Base-by-base conservation (phyloP, 2,329 filamentous ascomycete genomes). In the Nothopassalora personata region DNA sequence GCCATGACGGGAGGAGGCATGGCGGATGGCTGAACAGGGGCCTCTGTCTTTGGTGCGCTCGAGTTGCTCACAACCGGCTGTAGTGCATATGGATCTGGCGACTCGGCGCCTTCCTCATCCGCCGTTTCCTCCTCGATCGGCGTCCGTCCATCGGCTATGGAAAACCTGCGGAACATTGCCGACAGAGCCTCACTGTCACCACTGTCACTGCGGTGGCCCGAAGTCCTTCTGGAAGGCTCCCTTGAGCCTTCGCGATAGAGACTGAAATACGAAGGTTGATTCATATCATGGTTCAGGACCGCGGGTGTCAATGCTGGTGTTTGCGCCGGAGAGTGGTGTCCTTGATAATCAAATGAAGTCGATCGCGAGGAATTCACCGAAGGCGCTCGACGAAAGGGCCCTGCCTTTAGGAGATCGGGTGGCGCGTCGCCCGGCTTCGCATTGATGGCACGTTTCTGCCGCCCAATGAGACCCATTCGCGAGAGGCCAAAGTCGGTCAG, bases 401-500 rank as follows among this genome's bases (percentile, higher is more conserved):
- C 92, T 68, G 94, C 87, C 72, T 96, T 97, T 47, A 97, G 82
- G 11, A 99, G 79, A 76, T 99, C 95, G 0, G 94, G 94, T 0
- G 87, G 91, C n/a, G 88, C 86, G 64, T 99, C 93, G 33, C 86
- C 85, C 30, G 86, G 71, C 82, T 85, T 83, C 77, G 83, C 86
- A 71, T 88, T 94, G 51, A 97, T 80, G 23, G 93, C 91, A 68
- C 94, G 86, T 78, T 99, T 97, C 76, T 99, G 94, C 68, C 94
- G 89, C 60, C 94, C 94, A 61, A 99, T 89, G 63, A 99, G 80
- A 72, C 94, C 95, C 93, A 99, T 97, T 30, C 94, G 87, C 11
- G 94, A 99, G 28, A 99, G 80, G 61, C 94, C 94, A 77, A 99
- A 99, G 73, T 99, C 94, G 1, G 95, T 99, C 68, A 99, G 80